Percentiles rank a stretch among this genome's conserved stretches.
Evolutionary conservation across 1,284 basidiomycete species (phyloP).

Genomic region (Porogramme epimiltina): DNA sequence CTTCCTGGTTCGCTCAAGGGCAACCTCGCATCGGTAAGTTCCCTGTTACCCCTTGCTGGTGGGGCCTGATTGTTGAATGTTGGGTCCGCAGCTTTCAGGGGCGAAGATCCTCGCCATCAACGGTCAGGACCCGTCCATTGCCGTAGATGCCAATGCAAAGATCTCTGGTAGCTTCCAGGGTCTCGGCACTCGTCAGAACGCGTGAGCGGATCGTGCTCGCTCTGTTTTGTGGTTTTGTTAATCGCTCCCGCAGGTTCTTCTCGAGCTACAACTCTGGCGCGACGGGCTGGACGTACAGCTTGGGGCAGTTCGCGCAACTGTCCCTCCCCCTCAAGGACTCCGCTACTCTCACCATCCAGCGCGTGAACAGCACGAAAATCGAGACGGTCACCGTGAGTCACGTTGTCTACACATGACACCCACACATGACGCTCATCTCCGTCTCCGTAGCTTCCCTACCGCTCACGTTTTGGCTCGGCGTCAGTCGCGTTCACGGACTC

Average conservation of each 20-base stretch:
- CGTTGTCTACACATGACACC: neutral
- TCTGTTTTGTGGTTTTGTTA: neutral
- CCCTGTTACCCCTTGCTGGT: neutral
- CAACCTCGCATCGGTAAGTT: conserved; percentile 45
- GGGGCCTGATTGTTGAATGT: neutral
- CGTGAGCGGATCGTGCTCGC: conserved; percentile 23
- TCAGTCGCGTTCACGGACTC: conserved; percentile 51
- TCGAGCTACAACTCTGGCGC: conserved; percentile 39
- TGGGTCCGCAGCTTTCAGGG: conserved; percentile 49
- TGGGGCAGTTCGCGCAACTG: conserved; percentile 66
- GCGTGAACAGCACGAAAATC: conserved; percentile 39
- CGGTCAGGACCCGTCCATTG: conserved; percentile 51
- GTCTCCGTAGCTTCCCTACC: conserved; percentile 51
- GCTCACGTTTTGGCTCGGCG: conserved; percentile 49
- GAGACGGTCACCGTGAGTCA: conserved; percentile 47
- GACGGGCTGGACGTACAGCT: conserved; percentile 53
- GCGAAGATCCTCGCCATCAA: conserved; percentile 57
- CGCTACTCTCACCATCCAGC: conserved; percentile 50
- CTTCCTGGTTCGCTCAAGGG: conserved; percentile 52
- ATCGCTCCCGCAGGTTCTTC: conserved; percentile 36
- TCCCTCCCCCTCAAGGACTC: conserved; percentile 54
- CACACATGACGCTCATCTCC: neutral
- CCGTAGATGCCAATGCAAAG: conserved; percentile 53
- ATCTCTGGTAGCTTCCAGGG: conserved; percentile 45
- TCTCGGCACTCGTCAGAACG: conserved; percentile 53